phyloP scores from a whole-genome alignment of 169 alveolate species.

The Cryptosporidium ubiquitum region DNA sequence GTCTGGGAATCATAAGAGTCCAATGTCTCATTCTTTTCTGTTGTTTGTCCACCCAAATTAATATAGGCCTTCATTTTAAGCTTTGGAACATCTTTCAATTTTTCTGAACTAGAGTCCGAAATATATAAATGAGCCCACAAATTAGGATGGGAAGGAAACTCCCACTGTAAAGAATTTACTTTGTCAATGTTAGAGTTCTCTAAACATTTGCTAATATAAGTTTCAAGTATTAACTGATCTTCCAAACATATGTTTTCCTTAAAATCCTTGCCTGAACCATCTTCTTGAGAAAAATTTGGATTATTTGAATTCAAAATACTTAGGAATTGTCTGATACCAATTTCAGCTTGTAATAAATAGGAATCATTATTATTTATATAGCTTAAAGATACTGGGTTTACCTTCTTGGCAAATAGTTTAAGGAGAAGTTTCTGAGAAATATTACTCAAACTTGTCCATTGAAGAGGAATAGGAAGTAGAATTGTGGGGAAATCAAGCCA shows the following conservation, averaged over 20 bases:
- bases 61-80: not conserved
- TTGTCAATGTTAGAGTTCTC: slow-evolving; percentile 28
- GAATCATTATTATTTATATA: slow-evolving; percentile 46
- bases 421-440: slow-evolving; percentile 23
- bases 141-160: slow-evolving; percentile 66
- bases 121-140: slow-evolving; percentile 49
- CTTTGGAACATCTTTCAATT: not conserved
- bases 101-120: not conserved
- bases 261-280: not conserved
- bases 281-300: slow-evolving; percentile 1
- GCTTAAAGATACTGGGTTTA: slow-evolving; percentile 11
- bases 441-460: slow-evolving; percentile 47
- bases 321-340: slow-evolving; percentile 53
- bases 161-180: slow-evolving; percentile 49
- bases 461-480: slow-evolving; percentile 63
- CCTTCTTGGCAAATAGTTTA: slow-evolving; percentile 21
- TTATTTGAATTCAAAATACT: not conserved
- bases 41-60: not conserved
- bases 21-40: not conserved
- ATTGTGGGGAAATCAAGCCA: slow-evolving; percentile 68
- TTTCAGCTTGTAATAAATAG: slow-evolving; percentile 55
- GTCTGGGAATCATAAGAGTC: slow-evolving; percentile 1
- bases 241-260: not conserved
- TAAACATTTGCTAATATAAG: slow-evolving; percentile 57
- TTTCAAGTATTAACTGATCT: slow-evolving; percentile 27